phyloP scores from a whole-genome alignment of 2,329 filamentous ascomycete species.

The Diaporthe capsici region DNA sequence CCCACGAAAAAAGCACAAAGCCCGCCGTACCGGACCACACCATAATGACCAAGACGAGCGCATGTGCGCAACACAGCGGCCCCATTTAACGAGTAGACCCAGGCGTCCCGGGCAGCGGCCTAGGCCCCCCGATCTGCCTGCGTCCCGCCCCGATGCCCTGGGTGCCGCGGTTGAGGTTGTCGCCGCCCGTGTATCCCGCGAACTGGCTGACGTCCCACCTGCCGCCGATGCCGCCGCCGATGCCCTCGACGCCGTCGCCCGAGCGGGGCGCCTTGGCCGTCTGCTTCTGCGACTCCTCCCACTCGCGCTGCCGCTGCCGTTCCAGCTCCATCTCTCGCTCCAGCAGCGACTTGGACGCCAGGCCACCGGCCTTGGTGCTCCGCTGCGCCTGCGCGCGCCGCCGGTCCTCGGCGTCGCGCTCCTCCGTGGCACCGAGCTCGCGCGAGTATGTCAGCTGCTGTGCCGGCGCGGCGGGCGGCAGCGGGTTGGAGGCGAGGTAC shows the following conservation, averaged over 20 bases:
- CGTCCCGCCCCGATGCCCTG: constrained; percentile 78
- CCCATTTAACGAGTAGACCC: constrained; percentile 8
- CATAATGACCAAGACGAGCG: neutral
- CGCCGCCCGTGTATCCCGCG: constrained; percentile 81
- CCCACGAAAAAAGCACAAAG: constrained; percentile 1
- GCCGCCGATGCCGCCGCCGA: constrained; percentile 76
- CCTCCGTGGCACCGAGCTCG: constrained; percentile 70
- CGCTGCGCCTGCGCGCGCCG: constrained; percentile 70
- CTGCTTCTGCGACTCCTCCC: constrained; percentile 82
- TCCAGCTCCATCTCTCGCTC: constrained; percentile 88
- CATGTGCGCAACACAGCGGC: neutral
- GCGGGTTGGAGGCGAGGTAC: constrained; percentile 68
- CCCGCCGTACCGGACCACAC: neutral
- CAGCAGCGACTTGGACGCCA: constrained; percentile 78
- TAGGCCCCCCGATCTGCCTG: constrained; percentile 84
- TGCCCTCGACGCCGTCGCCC: constrained; percentile 70
- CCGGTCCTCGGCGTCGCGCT: constrained; percentile 74
- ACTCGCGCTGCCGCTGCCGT: constrained; percentile 81
- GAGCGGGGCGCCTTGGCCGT: constrained; percentile 67
- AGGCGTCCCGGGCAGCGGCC: constrained; percentile 69
- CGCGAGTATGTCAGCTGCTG: constrained; percentile 58
- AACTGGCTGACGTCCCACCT: constrained; percentile 85
- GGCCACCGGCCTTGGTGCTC: constrained; percentile 73
- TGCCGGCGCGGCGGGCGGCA: constrained; percentile 55
- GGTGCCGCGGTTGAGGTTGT: constrained; percentile 77